Percentiles rank a stretch among this genome's conserved stretches.
phyloP scores from a whole-genome alignment of 768 basidiomycete genomes.

The Mycena belliarum region DNA sequence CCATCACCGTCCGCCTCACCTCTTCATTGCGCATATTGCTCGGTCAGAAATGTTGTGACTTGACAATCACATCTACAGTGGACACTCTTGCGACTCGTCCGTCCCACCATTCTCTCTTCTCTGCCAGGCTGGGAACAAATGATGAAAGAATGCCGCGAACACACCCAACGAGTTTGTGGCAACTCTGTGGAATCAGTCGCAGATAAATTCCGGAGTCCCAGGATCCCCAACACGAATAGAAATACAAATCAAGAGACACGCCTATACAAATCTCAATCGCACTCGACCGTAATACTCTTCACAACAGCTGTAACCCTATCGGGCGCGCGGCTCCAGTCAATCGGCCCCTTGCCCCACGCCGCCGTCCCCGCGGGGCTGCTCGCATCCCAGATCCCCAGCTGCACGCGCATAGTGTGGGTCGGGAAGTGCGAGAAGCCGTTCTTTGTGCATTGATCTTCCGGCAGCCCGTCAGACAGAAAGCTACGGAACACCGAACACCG shows the following conservation, averaged over 20 bases:
- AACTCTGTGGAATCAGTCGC: not conserved
- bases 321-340: constrained; percentile 39
- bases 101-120: too few relatives aligned
- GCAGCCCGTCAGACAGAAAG: not conserved
- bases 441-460: constrained; percentile 32
- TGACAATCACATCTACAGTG: too few relatives aligned
- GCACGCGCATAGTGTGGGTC: constrained; percentile 36
- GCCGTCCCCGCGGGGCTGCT: constrained; percentile 41
- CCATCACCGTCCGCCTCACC: too few relatives aligned
- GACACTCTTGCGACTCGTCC: too few relatives aligned
- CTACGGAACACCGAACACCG: too few relatives aligned
- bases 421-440: constrained; percentile 39
- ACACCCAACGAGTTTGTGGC: too few relatives aligned
- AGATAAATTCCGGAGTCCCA: not conserved
- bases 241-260: not conserved
- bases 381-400: constrained; percentile 50
- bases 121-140: too few relatives aligned
- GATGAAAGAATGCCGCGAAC: too few relatives aligned
- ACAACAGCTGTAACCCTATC: constrained; percentile 33
- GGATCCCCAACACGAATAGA: not conserved
- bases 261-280: constrained; percentile 10
- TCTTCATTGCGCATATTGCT: too few relatives aligned
- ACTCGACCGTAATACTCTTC: constrained; percentile 39
- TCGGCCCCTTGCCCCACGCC: constrained; percentile 45
- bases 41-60: too few relatives aligned